Conservation (phyloP, 495 filamentous ascomycete species). For the Aspergillus funiculosus region DNA sequence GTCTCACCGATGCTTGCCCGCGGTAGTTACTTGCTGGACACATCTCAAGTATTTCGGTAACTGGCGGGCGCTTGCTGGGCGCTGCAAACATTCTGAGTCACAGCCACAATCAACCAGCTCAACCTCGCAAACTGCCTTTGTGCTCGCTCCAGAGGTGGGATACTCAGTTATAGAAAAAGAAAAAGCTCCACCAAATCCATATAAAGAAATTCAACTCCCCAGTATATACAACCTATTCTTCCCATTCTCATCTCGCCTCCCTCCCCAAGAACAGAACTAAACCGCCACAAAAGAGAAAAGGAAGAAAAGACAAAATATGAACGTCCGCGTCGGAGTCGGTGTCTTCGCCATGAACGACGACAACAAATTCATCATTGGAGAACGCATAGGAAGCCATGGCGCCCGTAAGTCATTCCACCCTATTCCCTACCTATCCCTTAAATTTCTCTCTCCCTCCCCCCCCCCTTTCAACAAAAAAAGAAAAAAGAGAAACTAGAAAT, state of each 20-base stretch:
- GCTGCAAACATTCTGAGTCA: background rate
- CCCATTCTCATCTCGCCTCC: no score
- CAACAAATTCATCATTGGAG: constrained; percentile 31
- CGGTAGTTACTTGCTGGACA: no score
- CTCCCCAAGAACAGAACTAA: background rate
- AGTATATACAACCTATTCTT: no score
- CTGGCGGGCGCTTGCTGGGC: no score
- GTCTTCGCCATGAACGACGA: constrained; percentile 29
- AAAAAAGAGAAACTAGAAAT: constrained; percentile 10
- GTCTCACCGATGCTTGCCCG: no score
- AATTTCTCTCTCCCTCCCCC: background rate
- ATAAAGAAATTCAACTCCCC: no score
- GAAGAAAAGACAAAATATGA: constrained; percentile 9
- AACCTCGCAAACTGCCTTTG: background rate
- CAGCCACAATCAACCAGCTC: background rate
- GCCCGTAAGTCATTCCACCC: constrained; percentile 22
- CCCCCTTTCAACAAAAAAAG: background rate
- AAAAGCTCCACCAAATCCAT: no score
- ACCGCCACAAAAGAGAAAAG: background rate
- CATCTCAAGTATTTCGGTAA: no score
- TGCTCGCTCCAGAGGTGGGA: no score
- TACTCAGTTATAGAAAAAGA: no score
- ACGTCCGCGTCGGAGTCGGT: constrained; percentile 28
- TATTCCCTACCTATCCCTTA: background rate
- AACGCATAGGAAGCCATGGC: constrained; percentile 34